Conservation (phyloP, 768 basidiomycete species). For the Lactarius pseudohatsudake region DNA sequence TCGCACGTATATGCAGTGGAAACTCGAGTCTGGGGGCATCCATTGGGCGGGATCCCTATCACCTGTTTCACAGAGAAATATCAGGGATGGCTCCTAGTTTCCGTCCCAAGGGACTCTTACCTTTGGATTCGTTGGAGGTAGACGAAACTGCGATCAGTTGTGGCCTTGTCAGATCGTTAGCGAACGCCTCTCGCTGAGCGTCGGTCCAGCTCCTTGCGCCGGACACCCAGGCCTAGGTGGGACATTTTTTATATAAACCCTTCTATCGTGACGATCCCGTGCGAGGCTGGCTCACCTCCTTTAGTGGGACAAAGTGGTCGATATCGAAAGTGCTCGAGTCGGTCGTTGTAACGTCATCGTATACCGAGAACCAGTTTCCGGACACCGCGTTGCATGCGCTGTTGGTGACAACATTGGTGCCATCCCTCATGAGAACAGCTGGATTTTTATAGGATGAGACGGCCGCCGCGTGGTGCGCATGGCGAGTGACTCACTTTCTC, state of each 20-base stretch:
- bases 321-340: constrained; percentile 52
- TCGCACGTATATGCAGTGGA: constrained; percentile 51
- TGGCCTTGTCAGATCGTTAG: constrained; percentile 56
- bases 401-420: constrained; percentile 42
- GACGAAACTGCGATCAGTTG: constrained; percentile 53
- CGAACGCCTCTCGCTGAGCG: constrained; percentile 50
- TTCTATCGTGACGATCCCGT: not conserved
- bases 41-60: constrained; percentile 53
- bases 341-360: constrained; percentile 47
- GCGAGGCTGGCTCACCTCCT: constrained; percentile 40
- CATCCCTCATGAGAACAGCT: constrained; percentile 37
- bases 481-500: constrained; percentile 44
- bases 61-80: constrained; percentile 34
- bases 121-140: constrained; percentile 50
- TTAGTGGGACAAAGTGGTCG: constrained; percentile 54
- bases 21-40: constrained; percentile 49
- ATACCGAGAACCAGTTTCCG: constrained; percentile 52
- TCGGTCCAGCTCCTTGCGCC: constrained; percentile 53
- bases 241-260: not conserved
- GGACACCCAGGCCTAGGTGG: constrained; percentile 50
- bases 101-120: constrained; percentile 30
- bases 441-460: not conserved
- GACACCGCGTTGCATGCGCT: constrained; percentile 45
- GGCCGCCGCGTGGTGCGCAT: not conserved
- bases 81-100: not conserved